These are phyloP conservation scores for Psophocarpus tetragonolobus DNA, from an alignment of 306 rosid genomes.

Conservation along the genomic window DNA sequence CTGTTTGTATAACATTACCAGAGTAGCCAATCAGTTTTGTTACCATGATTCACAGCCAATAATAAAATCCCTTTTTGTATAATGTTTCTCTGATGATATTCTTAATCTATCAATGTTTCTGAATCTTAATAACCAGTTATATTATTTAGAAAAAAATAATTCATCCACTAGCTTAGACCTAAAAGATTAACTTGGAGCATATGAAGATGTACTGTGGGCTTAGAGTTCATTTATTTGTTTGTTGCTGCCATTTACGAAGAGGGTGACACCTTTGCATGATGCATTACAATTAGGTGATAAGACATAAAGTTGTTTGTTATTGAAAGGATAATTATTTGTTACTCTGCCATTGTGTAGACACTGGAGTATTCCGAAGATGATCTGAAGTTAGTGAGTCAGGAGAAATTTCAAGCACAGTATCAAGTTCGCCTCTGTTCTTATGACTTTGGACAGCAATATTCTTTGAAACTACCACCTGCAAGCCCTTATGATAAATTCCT, in stretches of 20 bases:
- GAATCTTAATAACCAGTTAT: neutral
- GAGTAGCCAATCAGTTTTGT: neutral
- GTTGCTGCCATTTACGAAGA: neutral
- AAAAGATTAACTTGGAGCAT: neutral
- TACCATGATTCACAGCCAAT: conserved; percentile 9
- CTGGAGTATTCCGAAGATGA: conserved; percentile 52
- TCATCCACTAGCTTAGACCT: neutral
- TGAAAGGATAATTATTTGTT: conserved; percentile 15
- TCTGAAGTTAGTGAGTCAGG: conserved; percentile 46
- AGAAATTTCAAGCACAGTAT: conserved; percentile 44
- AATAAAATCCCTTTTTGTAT: neutral
- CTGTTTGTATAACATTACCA: too few species aligned
- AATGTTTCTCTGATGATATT: neutral
- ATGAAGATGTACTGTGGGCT: neutral
- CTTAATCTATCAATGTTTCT: conserved; percentile 2
- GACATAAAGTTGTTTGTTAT: neutral
- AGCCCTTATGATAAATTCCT: conserved; percentile 91
- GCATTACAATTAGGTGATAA: neutral
- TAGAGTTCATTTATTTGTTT: conserved; percentile 11
- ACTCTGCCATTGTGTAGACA: conserved; percentile 44
- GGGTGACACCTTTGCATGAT: neutral
- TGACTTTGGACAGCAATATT: conserved; percentile 52
- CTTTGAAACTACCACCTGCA: conserved; percentile 80
- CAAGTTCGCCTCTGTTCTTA: conserved; percentile 51
- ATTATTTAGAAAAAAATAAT: neutral